Evolutionary conservation across 768 basidiomycete genomes (phyloP).

Genomic region (Epithele typhae): DNA sequence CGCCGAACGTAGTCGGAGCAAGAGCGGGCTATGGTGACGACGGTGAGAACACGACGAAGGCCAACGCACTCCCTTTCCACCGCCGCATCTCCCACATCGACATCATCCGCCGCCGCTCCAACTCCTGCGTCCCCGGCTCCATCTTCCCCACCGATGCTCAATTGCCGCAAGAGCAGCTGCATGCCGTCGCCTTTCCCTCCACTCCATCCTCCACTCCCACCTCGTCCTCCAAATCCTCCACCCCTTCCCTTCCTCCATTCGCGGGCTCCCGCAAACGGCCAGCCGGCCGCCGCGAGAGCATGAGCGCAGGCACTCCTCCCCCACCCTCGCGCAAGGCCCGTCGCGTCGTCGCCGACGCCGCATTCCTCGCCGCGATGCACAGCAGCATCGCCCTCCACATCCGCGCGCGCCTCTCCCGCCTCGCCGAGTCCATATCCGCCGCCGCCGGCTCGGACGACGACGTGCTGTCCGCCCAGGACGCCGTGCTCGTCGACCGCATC

Average conservation of each 20-base stretch:
- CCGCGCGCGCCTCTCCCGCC: background rate
- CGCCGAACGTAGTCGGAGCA: too few species aligned
- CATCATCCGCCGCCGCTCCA: constrained; percentile 30
- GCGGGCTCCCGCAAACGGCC: background rate
- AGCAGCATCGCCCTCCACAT: constrained; percentile 29
- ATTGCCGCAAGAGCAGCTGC: background rate
- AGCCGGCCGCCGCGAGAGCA: constrained; percentile 11
- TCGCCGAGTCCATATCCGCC: background rate
- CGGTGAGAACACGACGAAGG: constrained; percentile 11
- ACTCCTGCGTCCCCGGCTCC: constrained; percentile 23
- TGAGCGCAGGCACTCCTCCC: constrained; percentile 14
- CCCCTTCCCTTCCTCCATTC: background rate
- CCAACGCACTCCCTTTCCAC: background rate
- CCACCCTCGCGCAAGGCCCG: constrained; percentile 23
- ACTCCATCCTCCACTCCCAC: too few species aligned
- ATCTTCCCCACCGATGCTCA: constrained; percentile 17
- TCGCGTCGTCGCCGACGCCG: constrained; percentile 25
- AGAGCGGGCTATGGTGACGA: constrained; percentile 11
- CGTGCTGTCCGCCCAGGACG: constrained; percentile 29
- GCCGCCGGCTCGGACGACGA: background rate
- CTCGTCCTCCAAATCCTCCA: background rate
- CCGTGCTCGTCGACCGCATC: constrained; percentile 28
- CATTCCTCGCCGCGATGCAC: constrained; percentile 34
- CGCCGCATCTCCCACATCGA: constrained; percentile 14
- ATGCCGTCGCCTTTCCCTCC: background rate